Evolutionary conservation across 129 eudicot genomes (phyloP), one percentile per base, ranked within the genome.

Genomic region (Gnaphalium uliginosum): DNA sequence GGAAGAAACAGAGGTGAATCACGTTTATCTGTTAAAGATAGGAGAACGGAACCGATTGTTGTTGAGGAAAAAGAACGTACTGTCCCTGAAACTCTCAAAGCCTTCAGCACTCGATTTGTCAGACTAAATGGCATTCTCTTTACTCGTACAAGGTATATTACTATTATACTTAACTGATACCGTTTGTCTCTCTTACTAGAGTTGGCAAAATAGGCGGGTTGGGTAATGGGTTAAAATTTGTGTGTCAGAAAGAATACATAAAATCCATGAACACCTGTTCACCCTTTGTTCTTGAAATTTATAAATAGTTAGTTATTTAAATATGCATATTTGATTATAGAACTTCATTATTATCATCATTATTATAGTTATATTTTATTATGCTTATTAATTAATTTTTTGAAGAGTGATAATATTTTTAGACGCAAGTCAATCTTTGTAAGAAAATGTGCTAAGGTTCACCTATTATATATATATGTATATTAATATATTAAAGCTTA

Each of bases 71-170:
- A 50, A 74, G 79, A 80, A 23, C 25, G 74, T 66, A 83, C 67
- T 70, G 37, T 75, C 24, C 73, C 84, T 33, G 97, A 87, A 61
- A 79, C 78, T 32, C 68, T 87, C 72, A 94, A 85, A 80, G 77
- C 85, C 29, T 94, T 94, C 66, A 60, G 85, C 65, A 87, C 82
- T 26, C 86, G 90, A 64, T 87, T 87, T 84, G 89, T 91, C 53
- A 84, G 99, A 59, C 80, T 94, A 26, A 89, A 89, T 87, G 99
- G 99, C 81, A 87, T 94, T 67, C 91, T 94, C 65, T 94, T 94
- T 78, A 91, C 99, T 26, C 97, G 97, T 51, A 94, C 99, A 79
- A 94, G 98, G 97, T 94, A 81, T 54, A 26, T 68, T 4, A 22
- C 25, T 10, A 29, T 2, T 29, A 29, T 29, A 29, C 32, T 56